Conservation (phyloP, 352 stramenopile species). For the Plasmopara muralis region DNA sequence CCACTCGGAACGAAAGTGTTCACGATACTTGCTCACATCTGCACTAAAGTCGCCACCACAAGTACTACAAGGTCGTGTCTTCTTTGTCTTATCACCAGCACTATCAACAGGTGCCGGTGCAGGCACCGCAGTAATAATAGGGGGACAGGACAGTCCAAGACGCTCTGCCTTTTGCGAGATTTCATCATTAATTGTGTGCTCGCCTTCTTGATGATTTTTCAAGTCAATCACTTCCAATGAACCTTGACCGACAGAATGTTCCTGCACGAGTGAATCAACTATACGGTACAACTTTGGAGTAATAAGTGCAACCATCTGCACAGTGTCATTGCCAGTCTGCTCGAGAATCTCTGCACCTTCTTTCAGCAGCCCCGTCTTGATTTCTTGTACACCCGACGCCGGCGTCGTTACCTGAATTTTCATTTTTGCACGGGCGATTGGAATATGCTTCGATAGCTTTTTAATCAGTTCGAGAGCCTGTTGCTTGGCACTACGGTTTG, state of each 20-base stretch:
- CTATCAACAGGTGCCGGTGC: conserved; percentile 7
- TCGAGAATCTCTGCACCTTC: conserved; percentile 65
- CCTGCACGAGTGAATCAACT: conserved; percentile 61
- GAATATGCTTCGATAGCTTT: conserved; percentile 88
- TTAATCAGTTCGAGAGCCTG: conserved; percentile 96
- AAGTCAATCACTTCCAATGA: conserved; percentile 90
- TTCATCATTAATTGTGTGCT: conserved; percentile 89
- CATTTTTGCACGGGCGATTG: conserved; percentile 97
- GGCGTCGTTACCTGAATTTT: conserved; percentile 83
- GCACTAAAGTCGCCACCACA: conserved; percentile 89
- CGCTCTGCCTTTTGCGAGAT: conserved; percentile 83
- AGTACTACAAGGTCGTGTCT: conserved; percentile 81
- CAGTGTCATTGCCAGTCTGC: conserved; percentile 44
- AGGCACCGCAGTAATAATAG: conserved; percentile 8
- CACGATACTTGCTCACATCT: conserved; percentile 76
- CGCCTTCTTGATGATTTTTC: conserved; percentile 87
- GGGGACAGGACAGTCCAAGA: conserved; percentile 32
- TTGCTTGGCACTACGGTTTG: conserved; percentile 94
- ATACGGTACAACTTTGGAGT: conserved; percentile 70
- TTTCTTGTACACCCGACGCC: conserved; percentile 33
- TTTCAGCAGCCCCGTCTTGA: conserved; percentile 55
- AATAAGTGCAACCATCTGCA: conserved; percentile 68
- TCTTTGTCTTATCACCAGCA: conserved; percentile 27
- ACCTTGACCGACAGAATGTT: conserved; percentile 42
- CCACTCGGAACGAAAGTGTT: conserved; percentile 95